A percentile compares a stretch with the other conserved stretches of the same genome.
phyloP scores from a whole-genome alignment of 2,329 filamentous ascomycete species.

The Penicillium concentricum region DNA sequence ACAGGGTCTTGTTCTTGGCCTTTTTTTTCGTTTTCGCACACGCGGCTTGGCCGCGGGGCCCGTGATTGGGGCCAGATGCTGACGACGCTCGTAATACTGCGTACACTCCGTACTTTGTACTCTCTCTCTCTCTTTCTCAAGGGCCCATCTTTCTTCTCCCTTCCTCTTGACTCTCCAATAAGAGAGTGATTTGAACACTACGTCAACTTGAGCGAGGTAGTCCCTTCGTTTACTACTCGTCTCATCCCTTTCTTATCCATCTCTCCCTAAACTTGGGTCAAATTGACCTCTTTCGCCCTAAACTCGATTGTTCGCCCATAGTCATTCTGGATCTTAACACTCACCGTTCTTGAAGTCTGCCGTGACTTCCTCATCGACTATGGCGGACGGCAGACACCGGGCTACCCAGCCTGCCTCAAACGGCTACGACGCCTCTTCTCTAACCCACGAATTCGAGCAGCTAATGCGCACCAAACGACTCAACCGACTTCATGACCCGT shows the following conservation, averaged over 20 bases:
- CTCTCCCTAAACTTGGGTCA: background rate
- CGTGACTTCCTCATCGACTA: slow-evolving; percentile 32
- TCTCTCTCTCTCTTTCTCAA: slow-evolving; percentile 14
- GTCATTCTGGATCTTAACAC: slow-evolving; percentile 29
- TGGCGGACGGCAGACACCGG: slow-evolving; percentile 39
- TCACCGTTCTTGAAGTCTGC: slow-evolving; percentile 14
- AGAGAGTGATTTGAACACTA: slow-evolving; percentile 8
- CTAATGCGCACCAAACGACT: slow-evolving; percentile 82
- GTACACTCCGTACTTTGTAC: slow-evolving; percentile 12
- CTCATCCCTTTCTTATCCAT: slow-evolving; percentile 7
- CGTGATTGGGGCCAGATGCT: slow-evolving; percentile 40
- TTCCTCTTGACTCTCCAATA: slow-evolving; percentile 11
- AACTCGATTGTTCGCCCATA: slow-evolving; percentile 1
- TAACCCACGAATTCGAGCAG: slow-evolving; percentile 82
- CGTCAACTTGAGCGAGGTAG: slow-evolving; percentile 11
- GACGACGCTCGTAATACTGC: slow-evolving; percentile 38
- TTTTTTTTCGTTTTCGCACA: slow-evolving; percentile 31
- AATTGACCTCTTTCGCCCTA: slow-evolving; percentile 6
- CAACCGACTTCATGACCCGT: slow-evolving; percentile 71
- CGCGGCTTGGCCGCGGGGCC: slow-evolving; percentile 37
- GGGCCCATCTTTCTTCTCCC: slow-evolving; percentile 12
- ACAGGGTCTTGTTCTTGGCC: slow-evolving; percentile 32
- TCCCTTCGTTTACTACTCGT: slow-evolving; percentile 15
- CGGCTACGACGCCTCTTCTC: slow-evolving; percentile 71
- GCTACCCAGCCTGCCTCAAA: slow-evolving; percentile 29